Conservation (phyloP, 202 grass and related monocot genomes). For the Zoysia matrella region DNA sequence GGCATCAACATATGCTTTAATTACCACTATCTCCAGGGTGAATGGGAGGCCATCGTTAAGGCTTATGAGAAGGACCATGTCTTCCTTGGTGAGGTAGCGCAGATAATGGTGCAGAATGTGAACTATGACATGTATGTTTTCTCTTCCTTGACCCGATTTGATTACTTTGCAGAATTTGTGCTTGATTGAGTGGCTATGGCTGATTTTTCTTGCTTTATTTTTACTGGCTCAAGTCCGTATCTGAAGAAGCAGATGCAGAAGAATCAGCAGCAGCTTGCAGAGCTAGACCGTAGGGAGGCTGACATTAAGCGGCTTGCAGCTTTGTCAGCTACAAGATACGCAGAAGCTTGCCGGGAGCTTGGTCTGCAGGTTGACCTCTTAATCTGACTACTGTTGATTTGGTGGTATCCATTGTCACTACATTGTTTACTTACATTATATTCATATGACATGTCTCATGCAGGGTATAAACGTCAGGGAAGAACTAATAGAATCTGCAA, state of each 20-base stretch:
- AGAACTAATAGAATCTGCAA: constrained; percentile 85
- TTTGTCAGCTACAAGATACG: constrained; percentile 79
- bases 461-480: constrained; percentile 79
- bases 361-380: constrained; percentile 69
- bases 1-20: background rate
- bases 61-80: constrained; percentile 94
- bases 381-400: background rate
- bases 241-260: constrained; percentile 97
- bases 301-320: constrained; percentile 88
- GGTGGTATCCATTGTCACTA: background rate
- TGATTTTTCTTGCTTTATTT: constrained; percentile 32
- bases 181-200: background rate
- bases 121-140: constrained; percentile 89
- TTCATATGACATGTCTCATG: background rate
- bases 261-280: constrained; percentile 87
- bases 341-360: constrained; percentile 89
- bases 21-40: constrained; percentile 58
- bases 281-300: constrained; percentile 83
- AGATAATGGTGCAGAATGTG: constrained; percentile 98
- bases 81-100: constrained; percentile 89
- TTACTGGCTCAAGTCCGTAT: constrained; percentile 66
- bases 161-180: background rate
- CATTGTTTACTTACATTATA: constrained; percentile 13
- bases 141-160: constrained; percentile 6
- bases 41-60: constrained; percentile 82